Percentiles rank a stretch among this genome's conserved stretches.
Conservation (phyloP, 2,329 filamentous ascomycete genomes). For the Hymenoscyphus salicellus region DNA sequence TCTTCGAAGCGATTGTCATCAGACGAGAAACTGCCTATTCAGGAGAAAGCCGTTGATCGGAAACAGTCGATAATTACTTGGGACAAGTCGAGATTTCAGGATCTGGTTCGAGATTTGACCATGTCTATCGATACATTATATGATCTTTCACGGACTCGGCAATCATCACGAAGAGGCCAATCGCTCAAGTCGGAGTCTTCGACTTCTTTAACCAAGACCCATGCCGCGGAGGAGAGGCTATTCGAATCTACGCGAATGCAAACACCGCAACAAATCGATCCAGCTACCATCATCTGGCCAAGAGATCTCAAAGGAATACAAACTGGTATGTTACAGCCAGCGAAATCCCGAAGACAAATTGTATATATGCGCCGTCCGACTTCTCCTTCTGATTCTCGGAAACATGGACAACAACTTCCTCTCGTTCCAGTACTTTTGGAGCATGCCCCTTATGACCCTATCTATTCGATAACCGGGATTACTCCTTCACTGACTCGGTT, state of each 20-base stretch:
- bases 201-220: conserved; percentile 19
- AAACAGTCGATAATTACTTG: conserved; percentile 59
- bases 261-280: conserved; percentile 59
- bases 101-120: conserved; percentile 70
- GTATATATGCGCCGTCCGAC: conserved; percentile 35
- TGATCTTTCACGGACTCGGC: conserved; percentile 66
- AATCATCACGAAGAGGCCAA: conserved; percentile 37
- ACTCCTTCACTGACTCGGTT: conserved; percentile 63
- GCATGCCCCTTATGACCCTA: conserved; percentile 63
- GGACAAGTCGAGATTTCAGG: conserved; percentile 71
- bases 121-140: conserved; percentile 77
- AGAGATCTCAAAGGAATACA: conserved; percentile 31
- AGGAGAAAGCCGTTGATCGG: conserved; percentile 44
- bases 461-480: conserved; percentile 60
- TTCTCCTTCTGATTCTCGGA: conserved; percentile 23
- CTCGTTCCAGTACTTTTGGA: conserved; percentile 61
- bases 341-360: conserved; percentile 38
- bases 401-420: conserved; percentile 24
- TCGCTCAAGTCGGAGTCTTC: conserved; percentile 24
- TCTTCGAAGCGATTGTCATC: conserved; percentile 49
- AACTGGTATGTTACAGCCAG: conserved; percentile 27
- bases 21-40: conserved; percentile 24
- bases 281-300: conserved; percentile 48
- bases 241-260: conserved; percentile 61
- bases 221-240: conserved; percentile 36